Evolutionary conservation across 2,329 filamentous ascomycete genomes (phyloP).

Genomic region (Verticillium dahliae): DNA sequence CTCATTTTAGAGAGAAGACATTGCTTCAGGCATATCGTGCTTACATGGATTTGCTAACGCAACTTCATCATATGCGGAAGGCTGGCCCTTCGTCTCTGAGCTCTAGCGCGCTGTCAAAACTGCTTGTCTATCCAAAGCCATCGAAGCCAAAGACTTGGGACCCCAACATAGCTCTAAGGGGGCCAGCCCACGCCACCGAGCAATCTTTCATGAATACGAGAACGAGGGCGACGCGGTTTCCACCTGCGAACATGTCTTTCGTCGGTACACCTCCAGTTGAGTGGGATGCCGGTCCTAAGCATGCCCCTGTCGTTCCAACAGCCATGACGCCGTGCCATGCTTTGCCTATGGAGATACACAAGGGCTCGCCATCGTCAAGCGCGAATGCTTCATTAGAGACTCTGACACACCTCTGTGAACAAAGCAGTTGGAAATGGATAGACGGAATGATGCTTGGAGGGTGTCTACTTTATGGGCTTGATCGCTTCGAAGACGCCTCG

Average conservation of each 20-base stretch:
- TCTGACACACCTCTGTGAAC: constrained; percentile 67
- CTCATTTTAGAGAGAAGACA: constrained; percentile 59
- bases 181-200: background rate
- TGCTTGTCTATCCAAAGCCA: constrained; percentile 49
- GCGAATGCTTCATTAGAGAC: constrained; percentile 65
- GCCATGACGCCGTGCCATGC: background rate
- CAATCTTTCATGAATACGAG: background rate
- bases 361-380: constrained; percentile 14
- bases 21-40: constrained; percentile 64
- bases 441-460: constrained; percentile 90
- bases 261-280: background rate
- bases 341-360: background rate
- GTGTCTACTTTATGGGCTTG: constrained; percentile 84
- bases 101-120: constrained; percentile 34
- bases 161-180: background rate
- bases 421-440: constrained; percentile 81
- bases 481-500: constrained; percentile 71
- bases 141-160: constrained; percentile 24
- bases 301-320: background rate
- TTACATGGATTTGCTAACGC: constrained; percentile 64
- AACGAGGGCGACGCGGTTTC: background rate
- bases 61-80: constrained; percentile 55
- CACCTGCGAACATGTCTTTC: background rate
- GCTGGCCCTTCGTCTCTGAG: constrained; percentile 25
- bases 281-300: constrained; percentile 2